These are phyloP conservation scores for Ophiostoma ips DNA, from an alignment of 2,329 filamentous ascomycete genomes.

Conservation along the genomic window DNA sequence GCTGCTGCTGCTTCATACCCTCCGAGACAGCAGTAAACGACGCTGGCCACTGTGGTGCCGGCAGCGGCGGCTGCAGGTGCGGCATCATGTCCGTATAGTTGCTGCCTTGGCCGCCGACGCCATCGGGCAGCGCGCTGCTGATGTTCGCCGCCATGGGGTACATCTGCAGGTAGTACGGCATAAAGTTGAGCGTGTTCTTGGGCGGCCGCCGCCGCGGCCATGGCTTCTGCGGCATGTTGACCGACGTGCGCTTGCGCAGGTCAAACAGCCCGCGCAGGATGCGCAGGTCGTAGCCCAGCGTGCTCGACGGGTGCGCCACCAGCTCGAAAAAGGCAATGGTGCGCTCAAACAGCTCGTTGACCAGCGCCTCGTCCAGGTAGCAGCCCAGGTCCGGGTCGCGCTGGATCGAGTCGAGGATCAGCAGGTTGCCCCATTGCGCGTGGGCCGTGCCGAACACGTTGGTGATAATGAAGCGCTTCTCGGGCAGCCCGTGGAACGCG, in stretches of 20 bases:
- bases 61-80: too few relatives aligned
- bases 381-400: constrained; percentile 46
- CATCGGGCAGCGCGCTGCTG: background rate
- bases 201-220: background rate
- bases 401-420: constrained; percentile 76
- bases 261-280: constrained; percentile 48
- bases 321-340: constrained; percentile 66
- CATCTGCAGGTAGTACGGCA: background rate
- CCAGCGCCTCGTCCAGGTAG: constrained; percentile 39
- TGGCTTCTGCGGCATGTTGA: background rate
- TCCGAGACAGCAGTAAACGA: too few relatives aligned
- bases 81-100: too few relatives aligned
- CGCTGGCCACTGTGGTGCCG: too few relatives aligned
- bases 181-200: background rate
- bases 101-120: too few relatives aligned
- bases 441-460: constrained; percentile 93
- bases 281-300: constrained; percentile 56
- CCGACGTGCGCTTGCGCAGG: constrained; percentile 1
- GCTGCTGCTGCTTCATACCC: too few relatives aligned
- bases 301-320: constrained; percentile 59
- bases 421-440: constrained; percentile 95
- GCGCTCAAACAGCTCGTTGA: constrained; percentile 49
- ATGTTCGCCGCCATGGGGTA: background rate
- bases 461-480: constrained; percentile 69
- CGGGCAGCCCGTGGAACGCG: constrained; percentile 55